phyloP scores from a whole-genome alignment of 345 rosid species.

The Excoecaria agallocha region DNA sequence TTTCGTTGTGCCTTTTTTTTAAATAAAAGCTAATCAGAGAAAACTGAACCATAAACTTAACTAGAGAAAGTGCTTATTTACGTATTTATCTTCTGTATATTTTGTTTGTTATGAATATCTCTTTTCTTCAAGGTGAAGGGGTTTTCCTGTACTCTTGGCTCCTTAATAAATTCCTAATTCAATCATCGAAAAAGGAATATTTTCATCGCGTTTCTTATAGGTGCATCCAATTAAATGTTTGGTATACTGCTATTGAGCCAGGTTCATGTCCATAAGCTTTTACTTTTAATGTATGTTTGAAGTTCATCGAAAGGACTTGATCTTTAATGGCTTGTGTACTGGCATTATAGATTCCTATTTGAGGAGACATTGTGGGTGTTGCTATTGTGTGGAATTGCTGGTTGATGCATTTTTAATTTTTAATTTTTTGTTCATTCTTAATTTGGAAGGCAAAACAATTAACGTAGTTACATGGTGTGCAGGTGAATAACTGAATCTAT shows the following conservation, averaged over 20 bases:
- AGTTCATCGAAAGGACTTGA: background rate
- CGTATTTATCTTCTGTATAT: background rate
- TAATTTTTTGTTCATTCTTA: background rate
- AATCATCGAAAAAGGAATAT: background rate
- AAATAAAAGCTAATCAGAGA: background rate
- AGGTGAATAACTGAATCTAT: constrained; percentile 13
- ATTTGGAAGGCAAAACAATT: background rate
- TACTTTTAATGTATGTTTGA: background rate
- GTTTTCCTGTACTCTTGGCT: background rate
- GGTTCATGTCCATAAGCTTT: background rate
- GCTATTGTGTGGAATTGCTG: background rate
- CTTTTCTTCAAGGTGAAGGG: background rate
- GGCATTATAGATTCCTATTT: background rate
- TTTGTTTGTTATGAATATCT: background rate
- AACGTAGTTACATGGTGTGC: background rate
- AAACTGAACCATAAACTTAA: background rate
- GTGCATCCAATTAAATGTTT: background rate
- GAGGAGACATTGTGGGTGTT: background rate
- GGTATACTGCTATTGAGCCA: background rate
- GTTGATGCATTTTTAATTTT: background rate
- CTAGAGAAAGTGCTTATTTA: background rate
- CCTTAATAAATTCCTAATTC: background rate
- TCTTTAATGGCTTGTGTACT: background rate
- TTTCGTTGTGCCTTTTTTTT: background rate
- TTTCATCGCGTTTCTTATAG: background rate